A percentile compares a stretch with the other conserved stretches of the same genome.
phyloP scores from a whole-genome alignment of 2,329 filamentous ascomycete genomes.

The Scytalidium sp. region DNA sequence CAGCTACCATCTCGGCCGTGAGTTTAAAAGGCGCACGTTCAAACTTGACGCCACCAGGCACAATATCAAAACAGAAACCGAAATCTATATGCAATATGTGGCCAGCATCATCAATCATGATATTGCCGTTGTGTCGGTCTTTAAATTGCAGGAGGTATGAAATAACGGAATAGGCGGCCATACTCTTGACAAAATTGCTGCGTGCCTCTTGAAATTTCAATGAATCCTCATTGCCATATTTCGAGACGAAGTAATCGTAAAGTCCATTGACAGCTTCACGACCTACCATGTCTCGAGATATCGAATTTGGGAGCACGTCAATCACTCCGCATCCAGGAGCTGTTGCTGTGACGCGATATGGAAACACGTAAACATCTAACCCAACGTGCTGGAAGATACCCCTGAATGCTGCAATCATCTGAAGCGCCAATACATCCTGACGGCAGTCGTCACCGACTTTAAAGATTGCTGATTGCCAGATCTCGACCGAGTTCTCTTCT shows the following conservation, averaged over 20 bases:
- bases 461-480: conserved; percentile 99
- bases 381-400: conserved; percentile 96
- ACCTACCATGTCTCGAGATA: conserved; percentile 97
- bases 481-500: conserved; percentile 67
- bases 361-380: conserved; percentile 94
- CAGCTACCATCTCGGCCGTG: conserved; percentile 95
- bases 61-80: conserved; percentile 99
- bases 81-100: conserved; percentile 99
- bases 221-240: conserved; percentile 95
- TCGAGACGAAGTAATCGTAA: conserved; percentile 96
- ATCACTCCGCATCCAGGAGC: conserved; percentile 97
- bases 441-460: conserved; percentile 99
- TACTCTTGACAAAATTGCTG: conserved; percentile 97
- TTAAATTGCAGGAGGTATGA: conserved; percentile 98
- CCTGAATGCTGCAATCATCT: conserved; percentile 97
- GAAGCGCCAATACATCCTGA: conserved; percentile 92
- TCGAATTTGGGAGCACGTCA: conserved; percentile 95
- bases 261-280: conserved; percentile 96
- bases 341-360: conserved; percentile 95
- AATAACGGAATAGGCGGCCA: conserved; percentile 98
- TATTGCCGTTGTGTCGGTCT: conserved; percentile 98
- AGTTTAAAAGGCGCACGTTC: conserved; percentile 98
- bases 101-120: conserved; percentile 97
- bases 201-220: conserved; percentile 92
- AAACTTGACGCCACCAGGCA: conserved; percentile 93